These are phyloP conservation scores for Aspergillus sp. DNA, from an alignment of 2,329 filamentous ascomycete species.

Conservation along the genomic window DNA sequence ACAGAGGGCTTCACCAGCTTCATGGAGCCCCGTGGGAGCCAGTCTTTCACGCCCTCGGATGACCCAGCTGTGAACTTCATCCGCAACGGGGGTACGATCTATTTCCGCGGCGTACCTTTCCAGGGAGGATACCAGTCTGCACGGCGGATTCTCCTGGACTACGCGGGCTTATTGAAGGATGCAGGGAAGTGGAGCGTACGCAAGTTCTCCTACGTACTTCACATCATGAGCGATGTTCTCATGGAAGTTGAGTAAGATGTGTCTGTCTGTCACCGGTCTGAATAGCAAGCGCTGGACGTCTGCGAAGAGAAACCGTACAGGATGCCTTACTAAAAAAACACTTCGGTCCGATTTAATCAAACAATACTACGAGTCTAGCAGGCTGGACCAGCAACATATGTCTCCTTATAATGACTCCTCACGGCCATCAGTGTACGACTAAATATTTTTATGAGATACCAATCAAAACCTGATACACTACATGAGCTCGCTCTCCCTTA, in stretches of 20 bases:
- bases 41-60: conserved; percentile 28
- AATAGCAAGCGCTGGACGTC: not conserved
- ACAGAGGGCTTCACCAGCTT: conserved; percentile 47
- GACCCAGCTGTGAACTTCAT: conserved; percentile 46
- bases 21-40: conserved; percentile 33
- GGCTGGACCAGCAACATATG: not conserved
- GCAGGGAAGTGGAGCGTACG: conserved; percentile 53
- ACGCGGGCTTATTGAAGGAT: conserved; percentile 53
- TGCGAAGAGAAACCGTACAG: not conserved
- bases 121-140: conserved; percentile 53
- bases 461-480: not conserved
- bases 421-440: not conserved
- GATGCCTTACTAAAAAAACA: not conserved
- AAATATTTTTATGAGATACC: conserved; percentile 1
- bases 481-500: too few species aligned
- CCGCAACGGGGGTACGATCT: conserved; percentile 49
- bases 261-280: not conserved
- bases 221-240: conserved; percentile 55
- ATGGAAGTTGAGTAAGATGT: conserved; percentile 36
- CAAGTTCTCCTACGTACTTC: conserved; percentile 53
- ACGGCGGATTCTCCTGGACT: conserved; percentile 53
- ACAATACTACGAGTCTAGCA: not conserved
- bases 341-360: not conserved
- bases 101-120: conserved; percentile 49
- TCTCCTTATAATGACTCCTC: not conserved